These are phyloP conservation scores for Blakeslea trispora DNA, from an alignment of 371 early-diverging fungal genomes.

Conservation along the genomic window DNA sequence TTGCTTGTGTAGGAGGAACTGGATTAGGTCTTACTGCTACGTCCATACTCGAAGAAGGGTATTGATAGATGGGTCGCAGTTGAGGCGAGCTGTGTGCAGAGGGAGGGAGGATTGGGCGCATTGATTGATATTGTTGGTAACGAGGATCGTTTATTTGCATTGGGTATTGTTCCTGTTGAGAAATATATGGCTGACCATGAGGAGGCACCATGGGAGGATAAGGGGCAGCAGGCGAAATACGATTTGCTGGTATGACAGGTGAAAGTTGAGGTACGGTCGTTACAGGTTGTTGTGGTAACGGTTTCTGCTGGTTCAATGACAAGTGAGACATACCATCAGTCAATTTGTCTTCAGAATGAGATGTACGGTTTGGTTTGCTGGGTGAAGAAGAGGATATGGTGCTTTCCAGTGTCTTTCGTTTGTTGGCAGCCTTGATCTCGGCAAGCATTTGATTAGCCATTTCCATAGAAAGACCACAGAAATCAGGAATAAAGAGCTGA, in stretches of 20 bases:
- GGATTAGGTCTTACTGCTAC: background rate
- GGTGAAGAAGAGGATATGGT: conserved; percentile 13
- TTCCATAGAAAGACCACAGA: conserved; percentile 90
- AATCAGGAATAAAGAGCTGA: conserved; percentile 85
- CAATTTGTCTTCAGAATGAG: conserved; percentile 10
- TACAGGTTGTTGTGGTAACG: conserved; percentile 19
- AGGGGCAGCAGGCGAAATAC: conserved; percentile 6
- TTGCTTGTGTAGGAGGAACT: background rate
- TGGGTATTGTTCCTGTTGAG: conserved; percentile 26
- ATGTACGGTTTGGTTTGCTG: conserved; percentile 17
- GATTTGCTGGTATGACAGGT: conserved; percentile 2
- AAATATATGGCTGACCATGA: conserved; percentile 25
- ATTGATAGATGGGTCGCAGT: background rate
- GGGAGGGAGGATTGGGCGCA: background rate
- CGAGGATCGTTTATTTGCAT: conserved; percentile 19
- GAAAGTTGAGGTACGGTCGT: background rate
- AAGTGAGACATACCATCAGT: conserved; percentile 12
- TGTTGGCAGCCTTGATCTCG: conserved; percentile 71
- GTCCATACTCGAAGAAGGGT: conserved; percentile 9
- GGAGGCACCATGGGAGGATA: conserved; percentile 21
- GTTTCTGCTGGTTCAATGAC: conserved; percentile 23
- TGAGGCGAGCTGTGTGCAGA: background rate
- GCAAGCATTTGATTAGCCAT: conserved; percentile 83
- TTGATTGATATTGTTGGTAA: conserved; percentile 24
- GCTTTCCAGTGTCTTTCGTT: conserved; percentile 35